A percentile compares a stretch with the other conserved stretches of the same genome.
Evolutionary conservation across 1,284 basidiomycete genomes (phyloP).

Genomic region (Xanthoconium separans): DNA sequence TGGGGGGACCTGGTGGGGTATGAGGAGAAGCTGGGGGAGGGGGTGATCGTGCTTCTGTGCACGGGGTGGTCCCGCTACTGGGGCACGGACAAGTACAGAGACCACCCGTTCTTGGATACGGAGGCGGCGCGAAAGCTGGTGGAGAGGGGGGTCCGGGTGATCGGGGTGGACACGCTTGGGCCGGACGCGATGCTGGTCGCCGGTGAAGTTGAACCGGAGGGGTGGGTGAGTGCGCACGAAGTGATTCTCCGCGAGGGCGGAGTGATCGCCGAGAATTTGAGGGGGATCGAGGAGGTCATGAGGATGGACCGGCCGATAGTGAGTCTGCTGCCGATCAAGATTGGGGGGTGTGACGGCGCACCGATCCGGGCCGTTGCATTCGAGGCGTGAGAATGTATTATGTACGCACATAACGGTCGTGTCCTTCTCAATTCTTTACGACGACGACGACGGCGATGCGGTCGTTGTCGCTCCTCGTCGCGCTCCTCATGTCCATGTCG

Average conservation of each 20-base stretch:
- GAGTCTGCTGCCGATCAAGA: slow-evolving; percentile 54
- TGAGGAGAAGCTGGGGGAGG: slow-evolving; percentile 32
- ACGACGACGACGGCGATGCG: slow-evolving; percentile 17
- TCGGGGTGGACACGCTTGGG: slow-evolving; percentile 61
- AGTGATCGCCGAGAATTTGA: slow-evolving; percentile 64
- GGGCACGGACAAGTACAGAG: slow-evolving; percentile 47
- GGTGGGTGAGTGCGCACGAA: slow-evolving; percentile 42
- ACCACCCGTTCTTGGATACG: slow-evolving; percentile 57
- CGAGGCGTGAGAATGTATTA: slow-evolving; percentile 26
- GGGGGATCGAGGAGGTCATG: slow-evolving; percentile 46
- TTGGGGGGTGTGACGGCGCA: slow-evolving; percentile 61
- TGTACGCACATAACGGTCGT: not conserved
- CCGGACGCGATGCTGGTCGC: slow-evolving; percentile 48
- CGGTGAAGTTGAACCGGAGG: slow-evolving; percentile 34
- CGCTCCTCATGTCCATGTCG: slow-evolving; percentile 32
- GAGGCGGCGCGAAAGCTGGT: slow-evolving; percentile 51
- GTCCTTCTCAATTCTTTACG: not conserved
- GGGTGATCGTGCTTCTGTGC: slow-evolving; percentile 46
- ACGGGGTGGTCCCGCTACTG: slow-evolving; percentile 62
- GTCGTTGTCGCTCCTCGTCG: slow-evolving; percentile 17
- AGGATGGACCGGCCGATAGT: slow-evolving; percentile 43
- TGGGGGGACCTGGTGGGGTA: slow-evolving; percentile 43
- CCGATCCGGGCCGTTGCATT: slow-evolving; percentile 62
- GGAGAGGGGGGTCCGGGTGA: slow-evolving; percentile 47
- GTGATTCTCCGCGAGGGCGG: slow-evolving; percentile 54